Conservation (phyloP, 345 rosid species). For the Litchi chinensis region DNA sequence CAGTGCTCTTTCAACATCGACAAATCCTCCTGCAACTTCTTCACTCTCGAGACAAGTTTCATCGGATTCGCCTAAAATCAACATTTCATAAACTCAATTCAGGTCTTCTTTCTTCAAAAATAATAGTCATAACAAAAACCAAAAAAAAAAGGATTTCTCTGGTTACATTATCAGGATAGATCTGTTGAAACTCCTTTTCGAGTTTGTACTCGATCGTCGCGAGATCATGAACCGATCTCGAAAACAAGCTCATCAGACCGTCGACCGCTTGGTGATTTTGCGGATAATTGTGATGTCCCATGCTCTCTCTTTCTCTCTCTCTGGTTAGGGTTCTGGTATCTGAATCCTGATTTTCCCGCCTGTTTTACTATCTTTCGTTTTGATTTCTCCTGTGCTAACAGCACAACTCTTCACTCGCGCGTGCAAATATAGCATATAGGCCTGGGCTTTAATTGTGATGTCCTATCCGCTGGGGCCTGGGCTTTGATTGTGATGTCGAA, state of each 20-base stretch:
- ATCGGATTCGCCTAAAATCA: slow-evolving; percentile 73
- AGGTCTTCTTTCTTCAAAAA: too few relatives aligned
- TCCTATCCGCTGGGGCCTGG: too few relatives aligned
- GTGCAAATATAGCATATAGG: neutral
- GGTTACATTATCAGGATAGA: slow-evolving; percentile 75
- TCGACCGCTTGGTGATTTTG: slow-evolving; percentile 41
- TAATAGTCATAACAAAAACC: neutral
- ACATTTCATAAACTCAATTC: neutral
- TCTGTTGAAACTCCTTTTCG: slow-evolving; percentile 75
- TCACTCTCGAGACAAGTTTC: slow-evolving; percentile 70
- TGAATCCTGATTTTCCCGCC: slow-evolving; percentile 1
- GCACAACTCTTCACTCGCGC: neutral
- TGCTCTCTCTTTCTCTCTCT: slow-evolving; percentile 8
- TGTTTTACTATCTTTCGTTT: neutral
- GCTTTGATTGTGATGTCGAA: too few relatives aligned
- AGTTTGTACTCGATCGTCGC: slow-evolving; percentile 62
- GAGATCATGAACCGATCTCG: slow-evolving; percentile 73
- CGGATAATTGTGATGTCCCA: slow-evolving; percentile 42
- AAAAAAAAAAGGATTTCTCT: too few relatives aligned
- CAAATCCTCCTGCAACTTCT: slow-evolving; percentile 80
- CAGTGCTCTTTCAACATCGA: slow-evolving; percentile 66
- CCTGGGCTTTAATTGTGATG: neutral
- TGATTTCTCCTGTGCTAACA: neutral
- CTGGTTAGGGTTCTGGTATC: slow-evolving; percentile 7
- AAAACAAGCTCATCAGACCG: slow-evolving; percentile 58